Conservation (phyloP, 495 filamentous ascomycete genomes). For the Bombardia bombarda region DNA sequence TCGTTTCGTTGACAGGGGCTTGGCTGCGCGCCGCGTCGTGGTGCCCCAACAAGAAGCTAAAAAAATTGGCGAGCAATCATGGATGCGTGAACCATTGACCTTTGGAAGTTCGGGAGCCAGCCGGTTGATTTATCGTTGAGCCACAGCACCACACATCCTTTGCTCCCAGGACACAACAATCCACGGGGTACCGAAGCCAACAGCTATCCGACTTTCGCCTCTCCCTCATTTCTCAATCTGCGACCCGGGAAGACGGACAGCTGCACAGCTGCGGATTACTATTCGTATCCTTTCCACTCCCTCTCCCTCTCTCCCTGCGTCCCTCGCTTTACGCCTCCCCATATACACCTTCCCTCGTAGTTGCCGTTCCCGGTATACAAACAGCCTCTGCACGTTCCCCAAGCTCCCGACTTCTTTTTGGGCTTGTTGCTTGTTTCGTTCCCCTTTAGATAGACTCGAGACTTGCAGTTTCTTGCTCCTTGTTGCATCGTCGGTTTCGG, state of each 20-base stretch:
- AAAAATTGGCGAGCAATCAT: constrained; percentile 24
- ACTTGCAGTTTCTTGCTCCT: constrained; percentile 27
- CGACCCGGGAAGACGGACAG: too few species aligned
- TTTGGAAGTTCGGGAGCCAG: too few species aligned
- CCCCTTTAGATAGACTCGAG: background rate
- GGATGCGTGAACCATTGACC: too few species aligned
- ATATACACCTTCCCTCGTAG: too few species aligned
- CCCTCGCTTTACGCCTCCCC: too few species aligned
- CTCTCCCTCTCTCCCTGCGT: background rate
- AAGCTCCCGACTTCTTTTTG: background rate
- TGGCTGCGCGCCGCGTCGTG: constrained; percentile 9
- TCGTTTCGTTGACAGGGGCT: constrained; percentile 18
- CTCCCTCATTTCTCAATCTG: background rate
- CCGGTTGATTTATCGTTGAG: constrained; percentile 22
- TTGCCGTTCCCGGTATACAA: too few species aligned
- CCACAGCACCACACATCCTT: constrained; percentile 3
- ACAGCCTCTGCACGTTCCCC: background rate
- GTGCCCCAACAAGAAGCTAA: constrained; percentile 31
- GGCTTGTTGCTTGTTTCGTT: too few species aligned
- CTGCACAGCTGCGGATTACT: too few species aligned
- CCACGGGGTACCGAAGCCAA: background rate
- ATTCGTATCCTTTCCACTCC: background rate
- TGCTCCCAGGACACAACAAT: constrained; percentile 1
- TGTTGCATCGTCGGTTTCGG: constrained; percentile 28
- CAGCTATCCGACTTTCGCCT: constrained; percentile 1